These are phyloP conservation scores for Podila horticola DNA, from an alignment of 192 early-diverging fungal genomes.

Conservation along the genomic window DNA sequence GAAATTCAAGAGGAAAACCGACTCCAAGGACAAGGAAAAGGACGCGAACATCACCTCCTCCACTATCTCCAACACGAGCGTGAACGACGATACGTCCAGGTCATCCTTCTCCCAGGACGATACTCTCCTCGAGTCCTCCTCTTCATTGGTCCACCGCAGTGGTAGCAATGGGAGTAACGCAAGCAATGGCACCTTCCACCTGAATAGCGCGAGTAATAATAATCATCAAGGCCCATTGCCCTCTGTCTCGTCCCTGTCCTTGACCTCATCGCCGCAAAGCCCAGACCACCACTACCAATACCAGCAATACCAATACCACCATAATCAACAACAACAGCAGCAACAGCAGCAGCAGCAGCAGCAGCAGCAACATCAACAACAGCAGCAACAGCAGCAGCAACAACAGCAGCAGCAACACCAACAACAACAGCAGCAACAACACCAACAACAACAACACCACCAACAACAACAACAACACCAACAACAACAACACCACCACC, in stretches of 20 bases:
- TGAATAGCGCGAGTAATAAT: background rate
- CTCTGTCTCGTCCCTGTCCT: background rate
- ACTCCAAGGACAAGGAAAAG: conserved; percentile 9
- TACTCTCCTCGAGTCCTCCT: background rate
- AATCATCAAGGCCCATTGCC: background rate
- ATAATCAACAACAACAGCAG: background rate
- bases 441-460: background rate
- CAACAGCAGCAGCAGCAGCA: background rate
- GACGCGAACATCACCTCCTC: conserved; percentile 5
- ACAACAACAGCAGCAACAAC: background rate
- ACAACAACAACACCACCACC: background rate
- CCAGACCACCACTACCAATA: conserved; percentile 10
- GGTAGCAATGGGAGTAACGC: background rate
- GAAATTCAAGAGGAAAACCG: conserved; percentile 36
- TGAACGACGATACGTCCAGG: background rate
- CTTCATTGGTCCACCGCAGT: background rate
- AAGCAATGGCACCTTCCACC: background rate
- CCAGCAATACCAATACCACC: conserved; percentile 7
- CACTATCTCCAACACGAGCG: conserved; percentile 6
- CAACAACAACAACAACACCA: background rate
- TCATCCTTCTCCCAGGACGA: background rate
- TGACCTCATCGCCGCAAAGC: background rate
- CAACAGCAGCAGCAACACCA: conserved; percentile 1
- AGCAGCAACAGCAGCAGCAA: conserved; percentile 1
- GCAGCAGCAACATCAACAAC: background rate